Conservation (phyloP, 2,329 filamentous ascomycete species). For the Tolypocladium ophioglossoides region DNA sequence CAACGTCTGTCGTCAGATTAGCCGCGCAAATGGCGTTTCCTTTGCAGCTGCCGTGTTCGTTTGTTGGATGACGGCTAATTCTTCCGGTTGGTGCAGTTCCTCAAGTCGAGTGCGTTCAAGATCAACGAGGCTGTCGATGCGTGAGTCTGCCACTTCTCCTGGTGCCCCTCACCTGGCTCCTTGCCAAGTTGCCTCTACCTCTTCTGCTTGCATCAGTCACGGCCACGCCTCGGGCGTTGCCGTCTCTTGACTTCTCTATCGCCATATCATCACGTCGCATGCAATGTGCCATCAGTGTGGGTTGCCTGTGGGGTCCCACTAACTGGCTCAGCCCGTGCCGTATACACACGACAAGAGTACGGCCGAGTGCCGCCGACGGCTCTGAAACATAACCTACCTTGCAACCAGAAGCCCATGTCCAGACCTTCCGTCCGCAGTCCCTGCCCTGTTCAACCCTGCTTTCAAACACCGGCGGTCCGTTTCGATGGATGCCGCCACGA, state of each 20-base stretch:
- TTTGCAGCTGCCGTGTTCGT: not conserved
- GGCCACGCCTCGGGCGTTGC: not conserved
- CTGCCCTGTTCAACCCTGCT: constrained; percentile 2
- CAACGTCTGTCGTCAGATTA: not conserved
- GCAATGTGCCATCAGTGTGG: constrained; percentile 8
- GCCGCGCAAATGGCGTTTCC: not conserved
- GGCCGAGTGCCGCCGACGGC: constrained; percentile 26
- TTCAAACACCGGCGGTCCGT: not conserved
- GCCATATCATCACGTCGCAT: not conserved
- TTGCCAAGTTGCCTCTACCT: not conserved
- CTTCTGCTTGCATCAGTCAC: not conserved
- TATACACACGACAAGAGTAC: constrained; percentile 19
- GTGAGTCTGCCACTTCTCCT: constrained; percentile 33
- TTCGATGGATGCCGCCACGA: not conserved
- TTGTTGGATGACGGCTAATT: constrained; percentile 11
- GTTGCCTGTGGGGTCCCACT: constrained; percentile 20
- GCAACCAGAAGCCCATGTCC: constrained; percentile 8
- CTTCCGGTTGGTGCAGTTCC: constrained; percentile 24
- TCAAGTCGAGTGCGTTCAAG: constrained; percentile 38
- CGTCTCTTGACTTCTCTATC: not conserved
- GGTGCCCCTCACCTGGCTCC: not conserved
- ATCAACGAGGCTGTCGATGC: constrained; percentile 43
- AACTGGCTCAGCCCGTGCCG: constrained; percentile 15
- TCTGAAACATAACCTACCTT: constrained; percentile 18
- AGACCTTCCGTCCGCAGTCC: not conserved